Conservation (phyloP, 2,329 filamentous ascomycete genomes). For the Ascocoryne sarcoides region DNA sequence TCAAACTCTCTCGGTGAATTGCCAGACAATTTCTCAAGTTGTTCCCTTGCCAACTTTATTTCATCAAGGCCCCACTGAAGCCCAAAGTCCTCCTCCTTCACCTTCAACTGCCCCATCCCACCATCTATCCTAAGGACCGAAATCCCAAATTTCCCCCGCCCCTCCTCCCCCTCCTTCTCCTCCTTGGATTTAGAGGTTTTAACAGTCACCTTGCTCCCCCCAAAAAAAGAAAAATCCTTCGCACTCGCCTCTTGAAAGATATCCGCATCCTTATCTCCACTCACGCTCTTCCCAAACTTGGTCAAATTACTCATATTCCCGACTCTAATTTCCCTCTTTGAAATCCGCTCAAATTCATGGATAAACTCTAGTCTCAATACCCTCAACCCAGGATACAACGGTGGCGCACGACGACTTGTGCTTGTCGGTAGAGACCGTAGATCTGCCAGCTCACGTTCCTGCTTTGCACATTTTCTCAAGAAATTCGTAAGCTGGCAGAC, state of each 20-base stretch:
- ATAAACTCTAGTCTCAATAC: slow-evolving; percentile 45
- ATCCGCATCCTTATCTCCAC: slow-evolving; percentile 22
- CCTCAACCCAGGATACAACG: slow-evolving; percentile 42
- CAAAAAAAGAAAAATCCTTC: slow-evolving; percentile 25
- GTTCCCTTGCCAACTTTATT: no score
- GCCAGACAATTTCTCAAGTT: no score
- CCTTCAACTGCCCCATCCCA: background rate
- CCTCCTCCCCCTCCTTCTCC: background rate
- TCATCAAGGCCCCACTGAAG: no score
- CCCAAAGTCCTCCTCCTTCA: background rate
- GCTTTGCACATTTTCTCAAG: slow-evolving; percentile 37
- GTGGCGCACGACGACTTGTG: slow-evolving; percentile 31
- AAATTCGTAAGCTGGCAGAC: slow-evolving; percentile 41
- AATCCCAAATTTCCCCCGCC: background rate
- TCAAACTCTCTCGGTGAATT: no score
- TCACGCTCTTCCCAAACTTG: background rate
- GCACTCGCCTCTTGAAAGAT: slow-evolving; percentile 10
- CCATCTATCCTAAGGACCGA: no score
- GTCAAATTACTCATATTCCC: background rate
- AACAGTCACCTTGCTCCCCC: background rate
- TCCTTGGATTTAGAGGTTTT: no score
- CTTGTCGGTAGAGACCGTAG: slow-evolving; percentile 11
- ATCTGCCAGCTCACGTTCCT: slow-evolving; percentile 39
- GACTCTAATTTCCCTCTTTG: no score
- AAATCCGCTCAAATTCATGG: no score